Conservation (phyloP, 2,329 filamentous ascomycete species). For the Lecanoromycetidae sp. region DNA sequence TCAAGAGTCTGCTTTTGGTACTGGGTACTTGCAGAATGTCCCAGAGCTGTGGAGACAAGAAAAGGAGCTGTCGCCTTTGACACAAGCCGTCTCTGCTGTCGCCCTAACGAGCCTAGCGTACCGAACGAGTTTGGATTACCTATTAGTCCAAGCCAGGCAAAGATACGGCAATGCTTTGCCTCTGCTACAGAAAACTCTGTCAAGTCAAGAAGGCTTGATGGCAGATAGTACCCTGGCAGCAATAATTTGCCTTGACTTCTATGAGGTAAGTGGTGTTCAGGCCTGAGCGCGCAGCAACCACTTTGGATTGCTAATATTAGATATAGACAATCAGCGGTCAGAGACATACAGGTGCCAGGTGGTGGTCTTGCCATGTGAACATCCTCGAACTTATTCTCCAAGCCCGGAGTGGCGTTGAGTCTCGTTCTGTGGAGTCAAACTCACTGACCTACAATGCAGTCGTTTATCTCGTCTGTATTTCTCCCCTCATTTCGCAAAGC, state of each 20-base stretch:
- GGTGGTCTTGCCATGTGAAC: not conserved
- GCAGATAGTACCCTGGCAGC: not conserved
- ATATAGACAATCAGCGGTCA: not conserved
- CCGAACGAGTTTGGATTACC: not conserved
- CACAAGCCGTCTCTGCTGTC: not conserved
- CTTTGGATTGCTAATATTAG: not conserved
- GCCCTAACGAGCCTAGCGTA: not conserved
- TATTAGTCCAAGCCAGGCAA: not conserved
- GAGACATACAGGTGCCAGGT: not conserved
- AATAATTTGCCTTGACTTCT: not conserved
- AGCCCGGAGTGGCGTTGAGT: not conserved
- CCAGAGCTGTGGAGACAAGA: not conserved
- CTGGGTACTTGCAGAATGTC: not conserved
- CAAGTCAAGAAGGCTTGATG: not conserved
- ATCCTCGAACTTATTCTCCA: not conserved
- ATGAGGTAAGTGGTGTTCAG: not conserved
- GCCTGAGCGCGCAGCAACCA: not conserved
- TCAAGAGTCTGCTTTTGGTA: not conserved
- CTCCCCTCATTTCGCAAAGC: not conserved
- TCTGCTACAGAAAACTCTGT: not conserved
- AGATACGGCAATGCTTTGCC: not conserved
- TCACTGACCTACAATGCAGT: not conserved
- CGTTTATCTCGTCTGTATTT: not conserved
- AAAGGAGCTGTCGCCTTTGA: not conserved
- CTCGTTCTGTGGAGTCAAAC: not conserved